Evolutionary conservation across 805 yeast genomes (phyloP).

Genomic region (Kluyveromyces lactis): DNA sequence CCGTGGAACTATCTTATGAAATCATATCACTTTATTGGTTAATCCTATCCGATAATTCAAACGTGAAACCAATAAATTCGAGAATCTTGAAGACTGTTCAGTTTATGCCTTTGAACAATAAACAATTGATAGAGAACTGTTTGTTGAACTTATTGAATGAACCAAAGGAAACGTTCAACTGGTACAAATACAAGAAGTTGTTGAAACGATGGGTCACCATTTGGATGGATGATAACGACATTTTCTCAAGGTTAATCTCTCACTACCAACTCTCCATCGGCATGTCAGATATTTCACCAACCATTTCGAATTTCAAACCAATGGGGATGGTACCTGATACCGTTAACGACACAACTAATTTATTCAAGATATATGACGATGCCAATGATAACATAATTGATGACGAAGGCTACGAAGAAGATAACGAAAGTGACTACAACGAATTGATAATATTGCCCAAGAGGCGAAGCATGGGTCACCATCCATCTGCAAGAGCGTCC

Average conservation of each 20-base stretch:
- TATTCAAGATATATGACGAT: slow-evolving; percentile 1
- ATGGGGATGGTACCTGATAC: slow-evolving; percentile 12
- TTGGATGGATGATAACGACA: slow-evolving; percentile 4
- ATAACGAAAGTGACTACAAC: slow-evolving; percentile 3
- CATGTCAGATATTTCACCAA: slow-evolving; percentile 14
- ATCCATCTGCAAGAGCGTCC: slow-evolving; percentile 1
- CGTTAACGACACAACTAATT: background rate
- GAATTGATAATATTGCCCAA: slow-evolving; percentile 3
- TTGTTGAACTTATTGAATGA: slow-evolving; percentile 8
- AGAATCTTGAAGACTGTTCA: slow-evolving; percentile 18
- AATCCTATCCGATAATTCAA: slow-evolving; percentile 14
- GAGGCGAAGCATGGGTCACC: slow-evolving; percentile 1
- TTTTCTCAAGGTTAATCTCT: background rate
- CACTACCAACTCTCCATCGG: slow-evolving; percentile 9
- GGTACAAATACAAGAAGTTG: slow-evolving; percentile 3
- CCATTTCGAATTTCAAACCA: slow-evolving; percentile 10
- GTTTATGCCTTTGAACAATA: slow-evolving; percentile 22
- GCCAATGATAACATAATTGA: slow-evolving; percentile 1
- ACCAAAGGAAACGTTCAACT: slow-evolving; percentile 2
- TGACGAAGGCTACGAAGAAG: slow-evolving; percentile 5
- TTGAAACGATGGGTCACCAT: slow-evolving; percentile 5
- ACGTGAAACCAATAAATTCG: slow-evolving; percentile 14
- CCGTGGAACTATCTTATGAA: slow-evolving; percentile 18
- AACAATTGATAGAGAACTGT: slow-evolving; percentile 20
- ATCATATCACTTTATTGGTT: slow-evolving; percentile 24